A percentile compares a stretch with the other conserved stretches of the same genome.
Conservation (phyloP, 768 basidiomycete species). For the Wakefieldia striispora region DNA sequence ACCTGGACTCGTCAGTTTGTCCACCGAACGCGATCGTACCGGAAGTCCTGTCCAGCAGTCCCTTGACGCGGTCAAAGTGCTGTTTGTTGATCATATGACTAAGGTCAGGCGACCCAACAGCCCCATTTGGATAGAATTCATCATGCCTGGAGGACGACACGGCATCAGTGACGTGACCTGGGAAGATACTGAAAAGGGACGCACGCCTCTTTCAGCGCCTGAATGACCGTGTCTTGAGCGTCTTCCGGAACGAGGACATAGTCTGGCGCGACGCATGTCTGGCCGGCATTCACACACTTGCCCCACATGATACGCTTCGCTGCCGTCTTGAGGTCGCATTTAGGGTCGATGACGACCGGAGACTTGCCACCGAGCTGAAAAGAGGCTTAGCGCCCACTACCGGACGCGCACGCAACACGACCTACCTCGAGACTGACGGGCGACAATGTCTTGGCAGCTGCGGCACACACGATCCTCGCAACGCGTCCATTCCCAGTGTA, state of each 20-base stretch:
- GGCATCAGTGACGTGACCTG: not conserved
- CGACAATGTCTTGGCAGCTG: slow-evolving; percentile 75
- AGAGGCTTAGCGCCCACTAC: not conserved
- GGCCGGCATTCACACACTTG: slow-evolving; percentile 73
- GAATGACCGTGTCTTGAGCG: slow-evolving; percentile 38
- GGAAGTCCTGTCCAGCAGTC: slow-evolving; percentile 60
- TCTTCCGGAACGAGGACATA: slow-evolving; percentile 46
- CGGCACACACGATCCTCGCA: slow-evolving; percentile 63
- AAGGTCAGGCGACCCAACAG: slow-evolving; percentile 43
- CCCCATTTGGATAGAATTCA: slow-evolving; percentile 42
- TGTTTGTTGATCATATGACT: slow-evolving; percentile 50
- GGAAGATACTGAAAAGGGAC: slow-evolving; percentile 11
- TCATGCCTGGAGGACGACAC: slow-evolving; percentile 14
- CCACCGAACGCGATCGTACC: slow-evolving; percentile 70
- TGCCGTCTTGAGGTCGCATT: slow-evolving; percentile 59
- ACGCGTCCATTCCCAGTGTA: slow-evolving; percentile 67
- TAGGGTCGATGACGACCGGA: slow-evolving; percentile 71
- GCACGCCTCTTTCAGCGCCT: slow-evolving; percentile 43
- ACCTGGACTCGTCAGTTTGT: slow-evolving; percentile 49
- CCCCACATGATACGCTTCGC: slow-evolving; percentile 81
- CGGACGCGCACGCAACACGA: not conserved
- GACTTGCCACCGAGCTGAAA: slow-evolving; percentile 69
- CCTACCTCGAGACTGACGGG: slow-evolving; percentile 59
- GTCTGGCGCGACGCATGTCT: slow-evolving; percentile 69
- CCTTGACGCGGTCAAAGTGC: slow-evolving; percentile 60